phyloP scores from a whole-genome alignment of 352 stramenopile genomes.

The Globisporangium carolinianum region DNA sequence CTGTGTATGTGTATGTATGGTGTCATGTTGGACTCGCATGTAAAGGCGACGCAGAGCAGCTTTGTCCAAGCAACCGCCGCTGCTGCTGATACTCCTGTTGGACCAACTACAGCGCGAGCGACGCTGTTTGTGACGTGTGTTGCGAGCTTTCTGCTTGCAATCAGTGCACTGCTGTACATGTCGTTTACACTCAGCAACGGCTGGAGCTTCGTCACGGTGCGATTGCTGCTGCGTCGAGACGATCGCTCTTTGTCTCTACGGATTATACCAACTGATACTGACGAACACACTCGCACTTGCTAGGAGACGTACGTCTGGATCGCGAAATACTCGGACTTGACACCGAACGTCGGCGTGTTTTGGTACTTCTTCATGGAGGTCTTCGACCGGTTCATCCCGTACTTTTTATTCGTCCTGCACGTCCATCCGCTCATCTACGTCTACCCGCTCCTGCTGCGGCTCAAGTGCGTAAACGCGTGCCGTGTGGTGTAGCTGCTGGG shows the following conservation, averaged over 20 bases:
- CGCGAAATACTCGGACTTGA: conserved; percentile 73
- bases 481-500: too few species aligned
- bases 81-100: background rate
- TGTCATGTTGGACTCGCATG: background rate
- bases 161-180: conserved; percentile 39
- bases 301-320: conserved; percentile 82
- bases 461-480: conserved; percentile 35
- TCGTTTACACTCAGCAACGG: conserved; percentile 43
- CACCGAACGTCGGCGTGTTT: conserved; percentile 79
- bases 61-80: background rate
- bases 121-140: conserved; percentile 6
- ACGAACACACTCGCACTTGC: too few species aligned
- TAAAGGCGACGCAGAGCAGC: background rate
- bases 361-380: conserved; percentile 89
- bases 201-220: conserved; percentile 62
- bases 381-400: conserved; percentile 81
- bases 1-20: background rate
- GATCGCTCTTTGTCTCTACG: background rate
- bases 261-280: too few species aligned
- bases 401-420: conserved; percentile 80
- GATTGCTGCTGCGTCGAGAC: background rate
- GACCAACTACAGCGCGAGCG: background rate
- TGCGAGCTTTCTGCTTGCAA: conserved; percentile 19
- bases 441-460: conserved; percentile 64
- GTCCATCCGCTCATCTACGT: conserved; percentile 79